Evolutionary conservation across 2,329 filamentous ascomycete genomes (phyloP).

Genomic region (Talaromyces sp.): DNA sequence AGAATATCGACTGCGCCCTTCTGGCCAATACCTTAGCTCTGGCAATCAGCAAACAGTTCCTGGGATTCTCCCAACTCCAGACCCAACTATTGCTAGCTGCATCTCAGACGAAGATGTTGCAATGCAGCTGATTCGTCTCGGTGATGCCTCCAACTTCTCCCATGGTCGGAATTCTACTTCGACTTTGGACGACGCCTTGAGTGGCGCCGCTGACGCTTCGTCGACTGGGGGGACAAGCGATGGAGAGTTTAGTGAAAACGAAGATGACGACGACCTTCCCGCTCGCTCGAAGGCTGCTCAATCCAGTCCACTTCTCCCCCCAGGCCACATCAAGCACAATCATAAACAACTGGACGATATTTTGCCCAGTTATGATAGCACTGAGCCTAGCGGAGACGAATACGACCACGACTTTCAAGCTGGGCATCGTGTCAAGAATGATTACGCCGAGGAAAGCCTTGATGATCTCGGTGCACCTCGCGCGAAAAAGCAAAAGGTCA

Average conservation of each 20-base stretch:
- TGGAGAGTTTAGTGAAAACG: conserved; percentile 56
- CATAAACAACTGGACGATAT: conserved; percentile 48
- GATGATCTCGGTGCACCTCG: conserved; percentile 37
- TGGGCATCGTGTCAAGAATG: conserved; percentile 52
- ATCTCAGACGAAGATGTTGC: conserved; percentile 98
- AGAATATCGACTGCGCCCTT: conserved; percentile 54
- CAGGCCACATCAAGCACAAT: conserved; percentile 40
- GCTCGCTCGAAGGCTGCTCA: conserved; percentile 37
- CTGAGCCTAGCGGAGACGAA: conserved; percentile 58
- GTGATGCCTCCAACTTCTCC: conserved; percentile 88
- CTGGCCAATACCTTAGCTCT: conserved; percentile 40
- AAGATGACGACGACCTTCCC: conserved; percentile 52
- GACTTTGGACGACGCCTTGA: conserved; percentile 88
- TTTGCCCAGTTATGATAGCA: conserved; percentile 53
- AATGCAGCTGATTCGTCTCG: conserved; percentile 91
- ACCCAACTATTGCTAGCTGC: conserved; percentile 94
- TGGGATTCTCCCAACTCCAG: conserved; percentile 80
- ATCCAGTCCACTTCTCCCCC: conserved; percentile 41
- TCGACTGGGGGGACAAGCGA: conserved; percentile 82
- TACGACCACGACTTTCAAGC: conserved; percentile 50
- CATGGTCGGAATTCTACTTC: conserved; percentile 90
- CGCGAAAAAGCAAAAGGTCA: conserved; percentile 50
- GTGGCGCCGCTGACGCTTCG: conserved; percentile 76
- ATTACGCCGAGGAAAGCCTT: conserved; percentile 42
- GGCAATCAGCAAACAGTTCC: conserved; percentile 34